These are phyloP conservation scores for Cnidoscolus chayamansa DNA, from an alignment of 441 rosid species.

Conservation along the genomic window DNA sequence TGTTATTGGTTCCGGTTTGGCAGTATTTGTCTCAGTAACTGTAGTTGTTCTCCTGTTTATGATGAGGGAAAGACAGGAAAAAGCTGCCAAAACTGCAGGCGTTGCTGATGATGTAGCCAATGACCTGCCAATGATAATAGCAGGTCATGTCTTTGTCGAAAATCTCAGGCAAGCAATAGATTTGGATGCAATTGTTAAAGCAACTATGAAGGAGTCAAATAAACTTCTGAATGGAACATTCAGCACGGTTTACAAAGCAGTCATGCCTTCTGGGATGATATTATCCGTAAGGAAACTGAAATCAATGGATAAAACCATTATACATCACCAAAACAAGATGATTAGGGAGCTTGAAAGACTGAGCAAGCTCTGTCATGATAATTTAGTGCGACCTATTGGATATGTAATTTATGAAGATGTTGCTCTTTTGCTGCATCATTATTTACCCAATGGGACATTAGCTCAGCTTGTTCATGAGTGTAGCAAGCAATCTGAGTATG, in stretches of 20 bases:
- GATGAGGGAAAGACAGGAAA: conserved; percentile 96
- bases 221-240: conserved; percentile 76
- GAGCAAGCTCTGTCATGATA: conserved; percentile 84
- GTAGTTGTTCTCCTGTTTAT: conserved; percentile 79
- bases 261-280: conserved; percentile 88
- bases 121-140: conserved; percentile 58
- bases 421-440: conserved; percentile 81
- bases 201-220: conserved; percentile 75
- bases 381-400: conserved; percentile 74
- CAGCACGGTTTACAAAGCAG: conserved; percentile 78
- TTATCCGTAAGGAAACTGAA: conserved; percentile 72
- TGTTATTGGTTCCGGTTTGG: conserved; percentile 84
- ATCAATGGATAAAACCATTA: conserved; percentile 78
- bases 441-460: conserved; percentile 76
- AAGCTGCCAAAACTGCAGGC: conserved; percentile 50
- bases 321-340: conserved; percentile 90
- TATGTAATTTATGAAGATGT: conserved; percentile 85
- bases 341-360: conserved; percentile 90
- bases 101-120: conserved; percentile 41
- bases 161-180: conserved; percentile 88
- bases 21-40: conserved; percentile 76
- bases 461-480: conserved; percentile 74
- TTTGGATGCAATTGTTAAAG: conserved; percentile 76
- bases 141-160: conserved; percentile 77
- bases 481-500: conserved; percentile 55